A percentile compares a stretch with the other conserved stretches of the same genome.
phyloP scores from a whole-genome alignment of 192 early-diverging fungal species.

The Nowakowskiella sp. region DNA sequence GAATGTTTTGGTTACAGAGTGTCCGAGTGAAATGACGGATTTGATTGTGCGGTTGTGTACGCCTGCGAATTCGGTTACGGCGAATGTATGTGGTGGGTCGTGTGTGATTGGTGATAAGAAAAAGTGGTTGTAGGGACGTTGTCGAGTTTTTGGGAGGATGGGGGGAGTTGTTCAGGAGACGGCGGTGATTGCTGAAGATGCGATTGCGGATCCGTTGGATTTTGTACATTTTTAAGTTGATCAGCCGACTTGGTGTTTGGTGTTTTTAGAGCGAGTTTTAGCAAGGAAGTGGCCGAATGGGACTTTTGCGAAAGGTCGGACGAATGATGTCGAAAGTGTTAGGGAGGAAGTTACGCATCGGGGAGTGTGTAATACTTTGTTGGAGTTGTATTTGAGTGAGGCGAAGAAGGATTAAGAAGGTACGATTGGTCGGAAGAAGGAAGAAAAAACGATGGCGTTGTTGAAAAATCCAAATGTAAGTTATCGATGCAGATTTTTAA shows the following conservation, averaged over 20 bases:
- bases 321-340: constrained; percentile 10
- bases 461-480: constrained; percentile 57
- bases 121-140: not conserved
- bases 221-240: constrained; percentile 89
- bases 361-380: constrained; percentile 80
- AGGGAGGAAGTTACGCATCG: constrained; percentile 33
- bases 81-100: not conserved
- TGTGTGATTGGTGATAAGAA: constrained; percentile 3
- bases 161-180: not conserved
- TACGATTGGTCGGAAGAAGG: constrained; percentile 12
- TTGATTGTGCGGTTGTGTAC: constrained; percentile 37
- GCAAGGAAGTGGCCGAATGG: constrained; percentile 61
- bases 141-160: not conserved
- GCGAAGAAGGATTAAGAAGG: constrained; percentile 16
- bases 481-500: constrained; percentile 5
- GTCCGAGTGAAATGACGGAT: constrained; percentile 40
- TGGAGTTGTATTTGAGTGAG: constrained; percentile 78
- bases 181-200: not conserved
- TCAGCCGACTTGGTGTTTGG: constrained; percentile 64
- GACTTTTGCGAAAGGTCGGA: constrained; percentile 11
- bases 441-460: constrained; percentile 60
- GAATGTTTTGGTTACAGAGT: constrained; percentile 34
- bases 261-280: constrained; percentile 80
- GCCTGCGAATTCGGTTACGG: not conserved
- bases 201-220: constrained; percentile 26